Evolutionary conservation across 1,284 basidiomycete species (phyloP).

Genomic region (Ceratobasidium sp.): DNA sequence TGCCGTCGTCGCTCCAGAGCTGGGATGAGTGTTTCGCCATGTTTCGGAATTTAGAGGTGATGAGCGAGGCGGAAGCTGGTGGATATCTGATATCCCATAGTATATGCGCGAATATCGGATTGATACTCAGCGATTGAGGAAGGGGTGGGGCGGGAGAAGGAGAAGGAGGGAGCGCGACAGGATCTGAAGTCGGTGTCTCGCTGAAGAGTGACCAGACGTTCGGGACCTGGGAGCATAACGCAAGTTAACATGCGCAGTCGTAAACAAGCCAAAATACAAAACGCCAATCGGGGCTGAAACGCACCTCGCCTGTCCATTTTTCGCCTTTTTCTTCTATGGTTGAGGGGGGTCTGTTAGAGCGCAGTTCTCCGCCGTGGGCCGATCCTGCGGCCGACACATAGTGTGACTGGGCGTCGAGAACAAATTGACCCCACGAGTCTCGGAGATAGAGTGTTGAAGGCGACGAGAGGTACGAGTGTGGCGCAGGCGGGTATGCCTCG

Average conservation of each 20-base stretch:
- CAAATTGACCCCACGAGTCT: slow-evolving; percentile 28
- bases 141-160: background rate
- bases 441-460: slow-evolving; percentile 34
- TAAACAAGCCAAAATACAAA: slow-evolving; percentile 13
- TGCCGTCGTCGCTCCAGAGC: slow-evolving; percentile 3
- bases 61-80: slow-evolving; percentile 30
- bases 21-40: background rate
- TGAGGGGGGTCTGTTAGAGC: slow-evolving; percentile 27
- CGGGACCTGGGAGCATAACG: slow-evolving; percentile 18
- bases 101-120: slow-evolving; percentile 37
- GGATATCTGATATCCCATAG: slow-evolving; percentile 27
- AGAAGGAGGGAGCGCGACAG: background rate
- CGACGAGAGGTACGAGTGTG: slow-evolving; percentile 25
- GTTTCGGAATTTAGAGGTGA: slow-evolving; percentile 26
- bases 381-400: slow-evolving; percentile 30
- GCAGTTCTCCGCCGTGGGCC: slow-evolving; percentile 8
- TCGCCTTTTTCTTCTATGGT: slow-evolving; percentile 29
- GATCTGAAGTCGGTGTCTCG: slow-evolving; percentile 17
- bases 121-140: background rate
- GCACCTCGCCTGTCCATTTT: slow-evolving; percentile 35
- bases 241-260: background rate
- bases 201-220: slow-evolving; percentile 34
- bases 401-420: slow-evolving; percentile 31
- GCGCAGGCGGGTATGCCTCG: slow-evolving; percentile 20
- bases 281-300: slow-evolving; percentile 31